A percentile compares a stretch with the other conserved stretches of the same genome.
Evolutionary conservation across 1,284 basidiomycete genomes (phyloP).

Genomic region (Cerrena zonata): DNA sequence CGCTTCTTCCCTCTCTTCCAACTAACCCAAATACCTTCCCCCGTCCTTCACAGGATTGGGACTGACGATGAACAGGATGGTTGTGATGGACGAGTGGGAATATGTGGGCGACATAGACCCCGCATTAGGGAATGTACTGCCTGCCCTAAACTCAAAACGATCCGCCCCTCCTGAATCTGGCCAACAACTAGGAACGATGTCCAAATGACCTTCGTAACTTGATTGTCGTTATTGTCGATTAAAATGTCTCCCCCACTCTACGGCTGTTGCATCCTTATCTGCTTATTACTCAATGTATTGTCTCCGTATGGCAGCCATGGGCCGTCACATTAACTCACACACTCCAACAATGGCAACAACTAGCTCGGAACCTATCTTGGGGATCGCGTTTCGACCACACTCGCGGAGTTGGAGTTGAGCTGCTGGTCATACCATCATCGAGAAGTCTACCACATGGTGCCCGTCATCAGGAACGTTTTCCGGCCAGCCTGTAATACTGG

Average conservation of each 20-base stretch:
- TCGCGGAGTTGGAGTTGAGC: neutral
- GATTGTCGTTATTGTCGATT: too few relatives aligned
- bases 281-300: too few relatives aligned
- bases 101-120: constrained; percentile 3
- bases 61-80: constrained; percentile 32
- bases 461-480: neutral
- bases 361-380: neutral
- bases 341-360: neutral
- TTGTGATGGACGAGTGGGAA: constrained; percentile 25
- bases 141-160: constrained; percentile 13
- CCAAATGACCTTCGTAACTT: too few relatives aligned
- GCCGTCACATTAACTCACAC: neutral
- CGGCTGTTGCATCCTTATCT: too few relatives aligned
- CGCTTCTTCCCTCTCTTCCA: constrained; percentile 39
- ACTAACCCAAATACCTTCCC: constrained; percentile 40
- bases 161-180: neutral
- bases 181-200: neutral
- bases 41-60: constrained; percentile 39
- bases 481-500: neutral
- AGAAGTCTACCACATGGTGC: neutral
- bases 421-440: neutral
- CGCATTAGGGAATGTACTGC: constrained; percentile 11
- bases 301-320: too few relatives aligned
- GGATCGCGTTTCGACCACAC: neutral
- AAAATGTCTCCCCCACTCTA: too few relatives aligned